phyloP scores from a whole-genome alignment of 2,329 filamentous ascomycete species.

The Domatiomyces globalis region DNA sequence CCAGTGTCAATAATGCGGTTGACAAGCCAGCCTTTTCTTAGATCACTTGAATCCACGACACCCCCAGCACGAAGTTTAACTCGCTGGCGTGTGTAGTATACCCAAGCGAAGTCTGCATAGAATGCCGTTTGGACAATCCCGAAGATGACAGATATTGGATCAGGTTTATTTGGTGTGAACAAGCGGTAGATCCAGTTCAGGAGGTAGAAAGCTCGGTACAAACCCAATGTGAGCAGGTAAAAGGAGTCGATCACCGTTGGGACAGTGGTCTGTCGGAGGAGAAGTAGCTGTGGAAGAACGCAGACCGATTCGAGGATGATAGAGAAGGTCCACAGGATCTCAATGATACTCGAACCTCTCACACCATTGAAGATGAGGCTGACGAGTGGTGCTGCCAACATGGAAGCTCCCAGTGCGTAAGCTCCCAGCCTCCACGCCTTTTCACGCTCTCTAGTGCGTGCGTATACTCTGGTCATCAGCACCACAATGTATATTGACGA shows the following conservation, averaged over 20 bases:
- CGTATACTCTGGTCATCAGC: constrained; percentile 74
- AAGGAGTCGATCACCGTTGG: constrained; percentile 95
- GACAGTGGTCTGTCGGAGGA: constrained; percentile 85
- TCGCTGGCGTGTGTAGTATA: constrained; percentile 84
- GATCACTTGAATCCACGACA: constrained; percentile 78
- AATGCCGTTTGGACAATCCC: constrained; percentile 79
- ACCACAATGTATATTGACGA: constrained; percentile 76
- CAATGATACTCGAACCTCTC: constrained; percentile 22
- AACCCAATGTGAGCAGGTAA: constrained; percentile 76
- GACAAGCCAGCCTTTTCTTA: constrained; percentile 72
- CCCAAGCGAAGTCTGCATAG: constrained; percentile 91
- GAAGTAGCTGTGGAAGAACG: constrained; percentile 77
- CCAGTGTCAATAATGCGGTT: constrained; percentile 49
- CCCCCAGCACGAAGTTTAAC: constrained; percentile 85
- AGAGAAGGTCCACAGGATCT: constrained; percentile 79
- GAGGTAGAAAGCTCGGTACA: constrained; percentile 79
- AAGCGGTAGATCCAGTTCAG: constrained; percentile 74
- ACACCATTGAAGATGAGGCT: constrained; percentile 52
- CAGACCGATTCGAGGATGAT: constrained; percentile 84
- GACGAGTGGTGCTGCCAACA: constrained; percentile 56
- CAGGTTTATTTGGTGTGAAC: constrained; percentile 30
- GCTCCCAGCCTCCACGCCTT: constrained; percentile 84
- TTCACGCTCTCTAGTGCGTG: constrained; percentile 78
- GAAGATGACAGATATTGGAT: constrained; percentile 66
- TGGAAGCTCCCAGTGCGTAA: constrained; percentile 49